A percentile compares a stretch with the other conserved stretches of the same genome.
These are phyloP conservation scores for Neurospora sp. DNA, from an alignment of 495 filamentous ascomycete species.

Conservation along the genomic window DNA sequence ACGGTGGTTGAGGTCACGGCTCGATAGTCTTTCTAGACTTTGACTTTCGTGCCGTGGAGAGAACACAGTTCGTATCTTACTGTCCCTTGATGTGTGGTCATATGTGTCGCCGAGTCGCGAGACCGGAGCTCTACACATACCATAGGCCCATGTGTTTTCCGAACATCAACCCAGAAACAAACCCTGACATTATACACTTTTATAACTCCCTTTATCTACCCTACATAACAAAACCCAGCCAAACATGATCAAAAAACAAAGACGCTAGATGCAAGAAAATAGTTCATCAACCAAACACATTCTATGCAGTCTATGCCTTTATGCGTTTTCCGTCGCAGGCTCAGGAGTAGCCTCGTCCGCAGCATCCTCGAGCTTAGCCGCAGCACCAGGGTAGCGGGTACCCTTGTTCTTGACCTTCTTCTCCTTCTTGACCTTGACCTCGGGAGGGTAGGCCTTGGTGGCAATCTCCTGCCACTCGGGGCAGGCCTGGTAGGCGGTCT, in stretches of 20 bases:
- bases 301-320: background rate
- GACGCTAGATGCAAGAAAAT: background rate
- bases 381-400: slow-evolving; percentile 37
- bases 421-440: slow-evolving; percentile 39
- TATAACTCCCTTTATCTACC: background rate
- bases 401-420: slow-evolving; percentile 83
- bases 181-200: background rate
- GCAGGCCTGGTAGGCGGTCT: slow-evolving; percentile 54
- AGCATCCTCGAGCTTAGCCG: background rate
- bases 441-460: slow-evolving; percentile 72
- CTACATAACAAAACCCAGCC: background rate
- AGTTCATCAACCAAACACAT: background rate
- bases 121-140: background rate
- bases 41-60: background rate
- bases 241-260: background rate
- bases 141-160: too few relatives aligned
- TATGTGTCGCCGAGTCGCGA: background rate
- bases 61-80: background rate
- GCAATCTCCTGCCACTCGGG: slow-evolving; percentile 74
- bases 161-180: background rate
- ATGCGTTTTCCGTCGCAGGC: background rate
- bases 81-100: background rate
- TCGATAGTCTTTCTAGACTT: background rate
- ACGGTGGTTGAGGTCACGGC: background rate
- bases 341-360: background rate